phyloP scores from a whole-genome alignment of 2,329 filamentous ascomycete species.

The Sporothrix sp. region DNA sequence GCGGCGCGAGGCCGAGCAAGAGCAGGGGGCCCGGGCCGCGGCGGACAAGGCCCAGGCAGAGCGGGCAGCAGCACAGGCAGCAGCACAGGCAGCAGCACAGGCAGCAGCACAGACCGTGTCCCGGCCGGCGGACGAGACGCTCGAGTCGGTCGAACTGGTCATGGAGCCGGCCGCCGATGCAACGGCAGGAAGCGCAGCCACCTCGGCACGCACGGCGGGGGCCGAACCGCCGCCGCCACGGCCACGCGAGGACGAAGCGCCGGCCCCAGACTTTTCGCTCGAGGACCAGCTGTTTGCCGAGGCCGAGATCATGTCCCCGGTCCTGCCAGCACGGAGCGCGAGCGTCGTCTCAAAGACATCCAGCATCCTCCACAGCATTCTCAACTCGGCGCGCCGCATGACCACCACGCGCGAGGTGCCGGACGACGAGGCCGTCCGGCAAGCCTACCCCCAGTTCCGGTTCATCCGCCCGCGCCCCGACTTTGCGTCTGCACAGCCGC shows the following conservation, averaged over 20 bases:
- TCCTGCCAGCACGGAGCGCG: background rate
- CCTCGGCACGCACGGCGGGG: background rate
- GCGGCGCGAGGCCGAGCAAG: slow-evolving; percentile 14
- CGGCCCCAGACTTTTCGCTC: slow-evolving; percentile 26
- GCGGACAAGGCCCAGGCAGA: background rate
- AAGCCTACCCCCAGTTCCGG: slow-evolving; percentile 15
- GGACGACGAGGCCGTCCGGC: slow-evolving; percentile 11
- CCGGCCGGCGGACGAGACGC: background rate
- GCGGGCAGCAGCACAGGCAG: background rate
- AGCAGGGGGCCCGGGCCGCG: background rate
- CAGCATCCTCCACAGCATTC: slow-evolving; percentile 14
- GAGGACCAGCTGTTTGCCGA: slow-evolving; percentile 28
- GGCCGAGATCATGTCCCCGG: slow-evolving; percentile 24
- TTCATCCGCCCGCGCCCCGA: slow-evolving; percentile 15
- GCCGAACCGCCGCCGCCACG: slow-evolving; percentile 13
- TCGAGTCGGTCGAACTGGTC: slow-evolving; percentile 8
- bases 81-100: background rate
- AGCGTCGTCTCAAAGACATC: slow-evolving; percentile 13
- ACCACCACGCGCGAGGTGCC: slow-evolving; percentile 3
- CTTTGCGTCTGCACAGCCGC: background rate
- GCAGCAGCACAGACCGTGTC: background rate
- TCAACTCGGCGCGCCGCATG: slow-evolving; percentile 15
- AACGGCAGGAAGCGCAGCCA: background rate
- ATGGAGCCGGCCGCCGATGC: background rate
- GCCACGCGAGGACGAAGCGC: background rate